Conservation (phyloP, 805 yeast genomes). For the Tetrapisispora nanseiensis region DNA sequence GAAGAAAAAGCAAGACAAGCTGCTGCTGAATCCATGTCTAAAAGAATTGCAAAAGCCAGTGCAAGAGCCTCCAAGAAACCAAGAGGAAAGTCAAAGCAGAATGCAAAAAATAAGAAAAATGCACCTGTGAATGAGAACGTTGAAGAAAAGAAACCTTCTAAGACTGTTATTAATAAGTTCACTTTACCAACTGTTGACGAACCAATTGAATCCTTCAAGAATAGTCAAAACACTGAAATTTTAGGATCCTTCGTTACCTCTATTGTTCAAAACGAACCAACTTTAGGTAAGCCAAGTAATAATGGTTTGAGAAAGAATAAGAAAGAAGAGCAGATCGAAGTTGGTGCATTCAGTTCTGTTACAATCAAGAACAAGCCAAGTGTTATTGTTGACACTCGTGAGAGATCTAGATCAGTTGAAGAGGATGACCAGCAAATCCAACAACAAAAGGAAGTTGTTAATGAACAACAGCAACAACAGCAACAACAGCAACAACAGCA, state of each 20-base stretch:
- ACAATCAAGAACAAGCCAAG: constrained; percentile 1
- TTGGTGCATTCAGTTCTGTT: background rate
- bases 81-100: background rate
- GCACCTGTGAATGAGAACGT: too few species aligned
- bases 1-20: background rate
- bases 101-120: too few species aligned
- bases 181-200: constrained; percentile 3
- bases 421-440: background rate
- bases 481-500: background rate
- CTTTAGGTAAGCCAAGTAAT: background rate
- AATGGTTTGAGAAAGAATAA: background rate
- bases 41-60: background rate
- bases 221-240: background rate
- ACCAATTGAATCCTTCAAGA: constrained; percentile 1
- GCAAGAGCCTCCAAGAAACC: background rate
- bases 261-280: background rate
- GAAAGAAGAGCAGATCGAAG: background rate
- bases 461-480: background rate
- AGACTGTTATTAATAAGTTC: background rate
- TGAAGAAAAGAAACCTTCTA: too few species aligned
- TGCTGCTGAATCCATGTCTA: background rate
- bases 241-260: background rate
- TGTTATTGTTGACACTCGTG: background rate
- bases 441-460: background rate
- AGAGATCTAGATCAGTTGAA: background rate